Conservation (phyloP, 2,329 filamentous ascomycete species). For the Stachybotrys elegans region DNA sequence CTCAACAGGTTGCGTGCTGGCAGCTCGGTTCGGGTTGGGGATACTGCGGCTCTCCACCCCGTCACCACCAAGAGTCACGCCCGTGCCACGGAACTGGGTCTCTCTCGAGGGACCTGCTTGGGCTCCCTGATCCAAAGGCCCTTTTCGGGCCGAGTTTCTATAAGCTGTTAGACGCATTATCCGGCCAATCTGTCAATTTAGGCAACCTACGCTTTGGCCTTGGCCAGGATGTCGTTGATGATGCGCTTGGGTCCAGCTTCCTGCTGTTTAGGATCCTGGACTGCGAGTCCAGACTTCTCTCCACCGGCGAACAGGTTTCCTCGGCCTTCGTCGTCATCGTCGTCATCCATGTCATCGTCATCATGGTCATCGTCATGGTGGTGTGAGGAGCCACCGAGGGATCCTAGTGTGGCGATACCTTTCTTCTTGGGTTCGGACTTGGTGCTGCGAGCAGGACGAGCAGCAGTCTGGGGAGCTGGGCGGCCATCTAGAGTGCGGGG, state of each 20-base stretch:
- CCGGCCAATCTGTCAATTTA: background rate
- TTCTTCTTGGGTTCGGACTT: slow-evolving; percentile 45
- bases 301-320: slow-evolving; percentile 77
- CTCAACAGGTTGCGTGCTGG: slow-evolving; percentile 47
- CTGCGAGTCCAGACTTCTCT: slow-evolving; percentile 72
- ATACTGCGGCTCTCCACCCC: slow-evolving; percentile 65
- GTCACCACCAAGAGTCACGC: slow-evolving; percentile 74
- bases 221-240: slow-evolving; percentile 59
- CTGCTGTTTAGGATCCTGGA: slow-evolving; percentile 55
- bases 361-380: slow-evolving; percentile 54
- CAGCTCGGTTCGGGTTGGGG: slow-evolving; percentile 46
- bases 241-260: slow-evolving; percentile 48
- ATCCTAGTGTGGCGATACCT: slow-evolving; percentile 57
- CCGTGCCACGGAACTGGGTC: slow-evolving; percentile 61
- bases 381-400: slow-evolving; percentile 42
- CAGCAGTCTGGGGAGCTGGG: slow-evolving; percentile 43
- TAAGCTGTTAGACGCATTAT: slow-evolving; percentile 10
- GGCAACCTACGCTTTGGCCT: slow-evolving; percentile 52
- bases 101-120: slow-evolving; percentile 47
- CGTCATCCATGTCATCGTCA: slow-evolving; percentile 51
- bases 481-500: slow-evolving; percentile 60
- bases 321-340: slow-evolving; percentile 51
- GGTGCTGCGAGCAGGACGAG: slow-evolving; percentile 28
- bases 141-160: slow-evolving; percentile 57
- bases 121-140: slow-evolving; percentile 37